Percentiles rank a stretch among this genome's conserved stretches.
Evolutionary conservation across 2,329 filamentous ascomycete species (phyloP).

Genomic region (Thelonectria blattea): DNA sequence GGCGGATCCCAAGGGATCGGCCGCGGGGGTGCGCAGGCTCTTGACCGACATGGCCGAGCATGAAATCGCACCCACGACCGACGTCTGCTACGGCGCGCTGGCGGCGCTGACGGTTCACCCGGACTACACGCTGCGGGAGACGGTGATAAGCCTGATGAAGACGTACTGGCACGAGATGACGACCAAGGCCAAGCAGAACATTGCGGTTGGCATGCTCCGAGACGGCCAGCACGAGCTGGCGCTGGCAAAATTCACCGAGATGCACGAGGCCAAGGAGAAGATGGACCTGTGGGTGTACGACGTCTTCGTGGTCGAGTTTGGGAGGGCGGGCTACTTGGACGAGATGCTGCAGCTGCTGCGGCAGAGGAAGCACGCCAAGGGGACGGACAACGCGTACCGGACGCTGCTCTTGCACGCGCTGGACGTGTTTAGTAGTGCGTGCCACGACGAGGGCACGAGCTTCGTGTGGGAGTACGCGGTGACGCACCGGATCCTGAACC

Average conservation of each 20-base stretch:
- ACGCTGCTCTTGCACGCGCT: slow-evolving; percentile 74
- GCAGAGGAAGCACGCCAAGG: slow-evolving; percentile 51
- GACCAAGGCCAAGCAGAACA: slow-evolving; percentile 67
- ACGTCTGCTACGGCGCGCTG: slow-evolving; percentile 74
- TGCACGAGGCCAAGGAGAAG: slow-evolving; percentile 61
- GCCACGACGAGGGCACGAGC: slow-evolving; percentile 67
- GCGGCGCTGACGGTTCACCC: slow-evolving; percentile 81
- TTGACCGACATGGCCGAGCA: slow-evolving; percentile 73
- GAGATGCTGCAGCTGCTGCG: slow-evolving; percentile 75
- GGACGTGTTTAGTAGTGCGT: slow-evolving; percentile 71
- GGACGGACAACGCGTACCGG: slow-evolving; percentile 48
- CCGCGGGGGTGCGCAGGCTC: slow-evolving; percentile 65
- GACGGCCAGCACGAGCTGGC: slow-evolving; percentile 86
- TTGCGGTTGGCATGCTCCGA: slow-evolving; percentile 76
- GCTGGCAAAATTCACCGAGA: slow-evolving; percentile 69
- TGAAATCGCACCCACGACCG: slow-evolving; percentile 67
- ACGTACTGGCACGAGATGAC: slow-evolving; percentile 64
- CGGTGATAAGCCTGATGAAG: slow-evolving; percentile 76
- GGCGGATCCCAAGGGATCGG: slow-evolving; percentile 70
- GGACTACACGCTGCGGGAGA: slow-evolving; percentile 76
- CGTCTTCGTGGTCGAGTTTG: slow-evolving; percentile 76
- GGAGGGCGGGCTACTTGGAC: slow-evolving; percentile 74
- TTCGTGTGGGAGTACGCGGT: slow-evolving; percentile 77
- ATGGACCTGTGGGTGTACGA: slow-evolving; percentile 79
- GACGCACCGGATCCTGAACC: slow-evolving; percentile 44